Conservation (phyloP, 139 green algal genomes). For the Haematococcus lacustris region DNA sequence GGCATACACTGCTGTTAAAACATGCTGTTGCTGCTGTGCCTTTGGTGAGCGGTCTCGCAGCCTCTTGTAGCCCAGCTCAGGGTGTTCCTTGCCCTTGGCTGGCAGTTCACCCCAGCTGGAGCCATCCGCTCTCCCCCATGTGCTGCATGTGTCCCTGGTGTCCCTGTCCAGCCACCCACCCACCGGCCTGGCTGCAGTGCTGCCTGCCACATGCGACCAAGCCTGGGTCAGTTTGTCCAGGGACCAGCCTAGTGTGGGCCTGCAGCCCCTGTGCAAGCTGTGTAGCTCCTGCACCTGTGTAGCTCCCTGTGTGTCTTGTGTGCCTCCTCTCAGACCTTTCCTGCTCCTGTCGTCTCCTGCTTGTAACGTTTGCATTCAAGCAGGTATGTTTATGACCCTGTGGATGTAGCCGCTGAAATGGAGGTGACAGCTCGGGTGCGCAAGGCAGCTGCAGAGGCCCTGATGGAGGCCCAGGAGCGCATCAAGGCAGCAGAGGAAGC, state of each 20-base stretch:
- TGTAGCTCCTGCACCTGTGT: slow-evolving; percentile 5
- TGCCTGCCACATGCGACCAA: slow-evolving; percentile 24
- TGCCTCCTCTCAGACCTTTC: not conserved
- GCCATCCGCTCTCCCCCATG: no score
- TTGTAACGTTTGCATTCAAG: not conserved
- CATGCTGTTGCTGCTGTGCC: no score
- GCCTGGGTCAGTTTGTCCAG: not conserved
- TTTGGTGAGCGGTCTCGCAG: no score
- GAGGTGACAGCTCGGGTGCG: slow-evolving; percentile 31
- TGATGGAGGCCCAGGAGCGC: slow-evolving; percentile 33
- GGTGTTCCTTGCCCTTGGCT: no score
- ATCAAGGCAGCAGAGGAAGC: slow-evolving; percentile 34
- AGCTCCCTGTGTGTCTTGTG: slow-evolving; percentile 4
- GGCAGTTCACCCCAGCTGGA: no score
- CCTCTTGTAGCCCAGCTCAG: no score
- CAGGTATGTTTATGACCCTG: slow-evolving; percentile 40
- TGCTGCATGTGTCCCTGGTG: no score
- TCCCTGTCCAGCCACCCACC: no score
- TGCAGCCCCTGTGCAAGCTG: not conserved
- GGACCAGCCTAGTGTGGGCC: not conserved
- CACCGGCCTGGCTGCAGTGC: slow-evolving; percentile 19
- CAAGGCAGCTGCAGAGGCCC: slow-evolving; percentile 30
- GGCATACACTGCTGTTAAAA: no score
- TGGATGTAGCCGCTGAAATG: slow-evolving; percentile 32
- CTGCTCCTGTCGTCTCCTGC: slow-evolving; percentile 1